phyloP scores from a whole-genome alignment of 2,329 filamentous ascomycete species.

The Pleoardoris graminearum region DNA sequence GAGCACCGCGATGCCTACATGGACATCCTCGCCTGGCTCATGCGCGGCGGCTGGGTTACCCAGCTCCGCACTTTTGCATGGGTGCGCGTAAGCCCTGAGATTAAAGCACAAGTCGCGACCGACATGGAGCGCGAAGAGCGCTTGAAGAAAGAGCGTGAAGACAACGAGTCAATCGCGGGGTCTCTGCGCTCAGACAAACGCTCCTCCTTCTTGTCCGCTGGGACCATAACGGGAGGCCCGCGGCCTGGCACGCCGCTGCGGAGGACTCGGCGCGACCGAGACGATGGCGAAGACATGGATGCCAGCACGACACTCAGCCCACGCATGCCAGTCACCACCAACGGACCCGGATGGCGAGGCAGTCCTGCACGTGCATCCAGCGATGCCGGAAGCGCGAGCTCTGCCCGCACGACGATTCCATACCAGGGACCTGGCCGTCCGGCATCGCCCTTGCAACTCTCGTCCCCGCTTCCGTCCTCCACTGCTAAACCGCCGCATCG shows the following conservation, averaged over 20 bases:
- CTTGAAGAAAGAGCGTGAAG: conserved; percentile 38
- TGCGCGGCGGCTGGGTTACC: conserved; percentile 90
- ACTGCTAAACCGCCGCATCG: conserved; percentile 28
- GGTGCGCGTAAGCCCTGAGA: conserved; percentile 79
- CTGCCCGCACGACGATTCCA: conserved; percentile 41
- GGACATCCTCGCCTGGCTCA: conserved; percentile 88
- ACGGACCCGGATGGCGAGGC: conserved; percentile 23
- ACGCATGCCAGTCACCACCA: conserved; percentile 19
- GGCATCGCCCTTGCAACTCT: conserved; percentile 28
- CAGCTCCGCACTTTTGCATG: conserved; percentile 91
- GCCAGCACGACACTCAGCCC: conserved; percentile 35
- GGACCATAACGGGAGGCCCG: conserved; percentile 16
- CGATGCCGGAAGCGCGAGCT: conserved; percentile 43
- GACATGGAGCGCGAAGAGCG: conserved; percentile 59
- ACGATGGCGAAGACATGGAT: conserved; percentile 32
- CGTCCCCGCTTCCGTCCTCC: conserved; percentile 15
- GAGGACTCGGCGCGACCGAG: conserved; percentile 8
- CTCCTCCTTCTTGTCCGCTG: conserved; percentile 32
- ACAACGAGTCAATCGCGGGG: conserved; percentile 36
- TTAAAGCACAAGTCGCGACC: conserved; percentile 78
- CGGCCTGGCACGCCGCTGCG: conserved; percentile 36
- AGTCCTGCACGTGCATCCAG: conserved; percentile 33
- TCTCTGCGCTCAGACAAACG: conserved; percentile 38
- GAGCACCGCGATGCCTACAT: conserved; percentile 87
- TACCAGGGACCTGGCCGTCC: conserved; percentile 21